A percentile compares a stretch with the other conserved stretches of the same genome.
phyloP scores from a whole-genome alignment of 1,284 basidiomycete genomes.

The Cryptococcus amylolentus region DNA sequence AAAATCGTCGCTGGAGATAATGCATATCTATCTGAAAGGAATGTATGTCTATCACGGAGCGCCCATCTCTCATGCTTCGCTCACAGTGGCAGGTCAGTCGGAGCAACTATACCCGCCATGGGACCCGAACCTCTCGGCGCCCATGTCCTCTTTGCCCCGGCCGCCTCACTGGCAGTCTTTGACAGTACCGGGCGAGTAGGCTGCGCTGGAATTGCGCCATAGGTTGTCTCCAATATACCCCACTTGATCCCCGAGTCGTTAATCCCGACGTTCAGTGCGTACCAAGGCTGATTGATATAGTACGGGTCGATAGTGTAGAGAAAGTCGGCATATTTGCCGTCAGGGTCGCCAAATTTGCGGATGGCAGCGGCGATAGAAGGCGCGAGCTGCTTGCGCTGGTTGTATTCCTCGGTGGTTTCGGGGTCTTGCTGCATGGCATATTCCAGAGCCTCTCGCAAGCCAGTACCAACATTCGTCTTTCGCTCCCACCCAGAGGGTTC shows the following conservation, averaged over 20 bases:
- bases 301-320: slow-evolving; percentile 8
- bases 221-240: background rate
- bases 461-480: slow-evolving; percentile 16
- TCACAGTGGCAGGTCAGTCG: background rate
- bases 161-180: background rate
- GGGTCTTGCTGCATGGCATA: slow-evolving; percentile 27
- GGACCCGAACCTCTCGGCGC: background rate
- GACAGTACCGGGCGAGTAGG: background rate
- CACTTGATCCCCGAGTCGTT: background rate
- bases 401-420: background rate
- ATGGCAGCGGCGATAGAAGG: slow-evolving; percentile 26
- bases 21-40: too few relatives aligned
- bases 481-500: slow-evolving; percentile 20
- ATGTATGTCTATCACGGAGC: too few relatives aligned
- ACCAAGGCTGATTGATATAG: slow-evolving; percentile 1
- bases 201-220: background rate
- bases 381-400: slow-evolving; percentile 16
- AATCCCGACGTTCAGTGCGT: background rate
- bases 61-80: background rate
- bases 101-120: background rate
- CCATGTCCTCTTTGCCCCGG: background rate
- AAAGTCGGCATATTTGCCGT: slow-evolving; percentile 27
- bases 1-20: too few relatives aligned
- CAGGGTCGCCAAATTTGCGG: slow-evolving; percentile 33
- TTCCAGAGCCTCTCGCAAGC: slow-evolving; percentile 31